phyloP scores from a whole-genome alignment of 495 filamentous ascomycete species.

The Pyrenopolyporus hunteri region DNA sequence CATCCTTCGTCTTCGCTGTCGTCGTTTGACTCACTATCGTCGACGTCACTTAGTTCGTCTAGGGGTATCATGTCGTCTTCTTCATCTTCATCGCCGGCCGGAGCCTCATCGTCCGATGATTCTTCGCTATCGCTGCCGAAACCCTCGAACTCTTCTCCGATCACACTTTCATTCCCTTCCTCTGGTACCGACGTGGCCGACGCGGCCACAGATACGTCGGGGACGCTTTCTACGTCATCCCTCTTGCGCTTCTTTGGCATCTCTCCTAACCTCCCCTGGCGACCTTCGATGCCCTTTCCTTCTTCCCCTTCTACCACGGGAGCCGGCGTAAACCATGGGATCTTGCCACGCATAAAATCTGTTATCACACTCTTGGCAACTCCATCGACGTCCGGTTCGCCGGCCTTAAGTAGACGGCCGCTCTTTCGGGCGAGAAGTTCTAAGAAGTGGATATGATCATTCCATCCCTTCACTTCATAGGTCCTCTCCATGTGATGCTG shows the following conservation, averaged over 20 bases:
- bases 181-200: conserved; percentile 38
- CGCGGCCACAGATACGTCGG: conserved; percentile 41
- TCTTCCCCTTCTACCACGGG: conserved; percentile 65
- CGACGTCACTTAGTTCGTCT: conserved; percentile 57
- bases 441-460: conserved; percentile 78
- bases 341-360: conserved; percentile 92
- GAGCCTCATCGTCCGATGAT: conserved; percentile 43
- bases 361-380: conserved; percentile 94
- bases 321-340: conserved; percentile 92
- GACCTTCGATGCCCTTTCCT: conserved; percentile 61
- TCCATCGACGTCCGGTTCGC: conserved; percentile 90
- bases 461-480: conserved; percentile 81
- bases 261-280: conserved; percentile 62
- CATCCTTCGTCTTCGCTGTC: conserved; percentile 43
- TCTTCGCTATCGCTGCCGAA: conserved; percentile 54
- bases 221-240: conserved; percentile 53
- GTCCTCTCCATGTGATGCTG: conserved; percentile 88
- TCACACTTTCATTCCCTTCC: conserved; percentile 23
- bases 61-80: conserved; percentile 61
- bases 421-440: conserved; percentile 87
- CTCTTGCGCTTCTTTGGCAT: conserved; percentile 65
- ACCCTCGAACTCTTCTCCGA: conserved; percentile 58
- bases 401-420: conserved; percentile 83
- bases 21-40: conserved; percentile 48
- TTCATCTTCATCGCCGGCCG: conserved; percentile 46